A percentile compares a stretch with the other conserved stretches of the same genome.
Evolutionary conservation across 192 early-diverging fungal species (phyloP).

Genomic region (Chytriomyces hyalinus): DNA sequence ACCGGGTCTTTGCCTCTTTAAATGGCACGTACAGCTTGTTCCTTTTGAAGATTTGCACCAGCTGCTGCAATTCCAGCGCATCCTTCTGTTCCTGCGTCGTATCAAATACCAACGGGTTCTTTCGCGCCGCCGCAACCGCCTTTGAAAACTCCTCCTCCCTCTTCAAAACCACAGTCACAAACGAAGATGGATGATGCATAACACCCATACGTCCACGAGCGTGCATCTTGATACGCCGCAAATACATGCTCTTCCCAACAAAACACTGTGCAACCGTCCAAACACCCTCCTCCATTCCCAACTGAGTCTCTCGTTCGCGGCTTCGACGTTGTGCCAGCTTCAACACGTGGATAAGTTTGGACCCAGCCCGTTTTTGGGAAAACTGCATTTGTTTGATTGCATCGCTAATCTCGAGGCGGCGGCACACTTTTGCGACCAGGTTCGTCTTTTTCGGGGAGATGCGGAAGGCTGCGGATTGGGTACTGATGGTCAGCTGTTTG

Average conservation of each 20-base stretch:
- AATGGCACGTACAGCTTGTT: constrained; percentile 45
- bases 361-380: constrained; percentile 46
- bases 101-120: background rate
- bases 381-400: constrained; percentile 54
- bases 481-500: constrained; percentile 26
- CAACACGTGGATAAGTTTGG: constrained; percentile 41
- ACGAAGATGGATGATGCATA: constrained; percentile 75
- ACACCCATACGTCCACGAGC: constrained; percentile 80
- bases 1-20: constrained; percentile 34
- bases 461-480: constrained; percentile 42
- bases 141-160: background rate
- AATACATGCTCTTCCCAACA: constrained; percentile 84
- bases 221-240: constrained; percentile 76
- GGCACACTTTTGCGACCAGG: constrained; percentile 51
- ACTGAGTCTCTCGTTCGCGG: constrained; percentile 25
- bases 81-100: constrained; percentile 37
- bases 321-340: constrained; percentile 40
- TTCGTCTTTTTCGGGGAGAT: constrained; percentile 51
- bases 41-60: constrained; percentile 43
- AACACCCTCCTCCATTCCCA: background rate
- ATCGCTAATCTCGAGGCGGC: constrained; percentile 43
- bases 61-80: constrained; percentile 38
- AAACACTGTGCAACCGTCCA: constrained; percentile 65
- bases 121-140: background rate
- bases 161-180: constrained; percentile 82